Percentiles rank a stretch among this genome's conserved stretches.
Conservation (phyloP, 208 protist genomes). For the Crithidia acanthocephali region DNA sequence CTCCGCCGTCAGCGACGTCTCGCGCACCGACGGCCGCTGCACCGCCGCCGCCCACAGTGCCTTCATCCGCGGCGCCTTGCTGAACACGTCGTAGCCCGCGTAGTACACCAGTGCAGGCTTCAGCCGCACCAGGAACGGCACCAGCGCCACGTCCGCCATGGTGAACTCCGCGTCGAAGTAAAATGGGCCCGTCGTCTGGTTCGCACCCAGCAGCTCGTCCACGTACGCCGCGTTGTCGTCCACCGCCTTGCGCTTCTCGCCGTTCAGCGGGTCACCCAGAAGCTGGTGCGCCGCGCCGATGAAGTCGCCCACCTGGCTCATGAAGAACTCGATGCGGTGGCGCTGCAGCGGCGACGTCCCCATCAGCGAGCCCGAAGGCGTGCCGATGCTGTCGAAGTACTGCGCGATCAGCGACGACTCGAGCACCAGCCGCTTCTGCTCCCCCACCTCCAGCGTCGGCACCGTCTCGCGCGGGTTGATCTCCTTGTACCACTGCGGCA, state of each 20-base stretch:
- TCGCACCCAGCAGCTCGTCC: slow-evolving; percentile 60
- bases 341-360: slow-evolving; percentile 53
- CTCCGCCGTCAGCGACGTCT: slow-evolving; percentile 45
- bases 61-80: slow-evolving; percentile 65
- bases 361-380: slow-evolving; percentile 38
- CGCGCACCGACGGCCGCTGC: slow-evolving; percentile 57
- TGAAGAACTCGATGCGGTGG: slow-evolving; percentile 78
- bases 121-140: slow-evolving; percentile 77
- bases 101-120: slow-evolving; percentile 59
- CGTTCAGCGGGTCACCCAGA: slow-evolving; percentile 58
- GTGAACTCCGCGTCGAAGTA: slow-evolving; percentile 75
- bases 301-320: slow-evolving; percentile 63
- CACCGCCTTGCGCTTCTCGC: slow-evolving; percentile 55
- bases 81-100: slow-evolving; percentile 71
- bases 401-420: slow-evolving; percentile 76
- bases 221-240: slow-evolving; percentile 67
- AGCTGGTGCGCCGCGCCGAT: slow-evolving; percentile 49
- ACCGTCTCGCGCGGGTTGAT: slow-evolving; percentile 80
- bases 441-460: slow-evolving; percentile 59
- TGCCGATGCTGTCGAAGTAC: slow-evolving; percentile 67
- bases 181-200: slow-evolving; percentile 65
- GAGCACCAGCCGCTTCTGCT: slow-evolving; percentile 42
- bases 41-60: slow-evolving; percentile 47
- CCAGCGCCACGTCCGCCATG: slow-evolving; percentile 71
- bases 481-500: slow-evolving; percentile 81